phyloP scores from a whole-genome alignment of 73 alveolate genomes.

The Paramecium sonneborni region DNA sequence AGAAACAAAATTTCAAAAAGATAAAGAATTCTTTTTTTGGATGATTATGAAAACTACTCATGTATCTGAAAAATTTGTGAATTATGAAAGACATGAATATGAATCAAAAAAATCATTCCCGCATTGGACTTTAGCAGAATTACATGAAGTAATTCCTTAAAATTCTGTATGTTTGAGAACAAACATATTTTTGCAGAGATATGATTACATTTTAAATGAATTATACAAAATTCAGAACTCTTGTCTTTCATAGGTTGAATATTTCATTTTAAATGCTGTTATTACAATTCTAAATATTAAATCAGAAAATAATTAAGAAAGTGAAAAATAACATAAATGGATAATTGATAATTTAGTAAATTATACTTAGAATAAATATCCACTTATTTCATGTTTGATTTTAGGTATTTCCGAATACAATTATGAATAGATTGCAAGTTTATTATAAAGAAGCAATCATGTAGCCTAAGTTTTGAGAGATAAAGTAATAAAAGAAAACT shows the following conservation, averaged over 20 bases:
- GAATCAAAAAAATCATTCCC: slow-evolving; percentile 17
- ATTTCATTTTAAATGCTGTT: background rate
- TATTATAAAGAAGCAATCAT: background rate
- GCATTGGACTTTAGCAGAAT: slow-evolving; percentile 7
- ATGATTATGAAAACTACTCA: background rate
- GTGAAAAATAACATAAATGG: background rate
- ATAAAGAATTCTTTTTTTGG: slow-evolving; percentile 1
- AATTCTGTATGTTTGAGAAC: background rate
- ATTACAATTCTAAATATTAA: background rate
- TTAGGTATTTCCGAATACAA: background rate
- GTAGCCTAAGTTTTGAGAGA: background rate
- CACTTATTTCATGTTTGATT: background rate
- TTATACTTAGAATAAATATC: background rate
- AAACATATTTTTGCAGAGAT: background rate
- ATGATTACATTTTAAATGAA: slow-evolving; percentile 3
- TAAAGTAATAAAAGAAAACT: background rate
- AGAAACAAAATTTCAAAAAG: background rate
- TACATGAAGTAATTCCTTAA: background rate
- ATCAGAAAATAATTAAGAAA: background rate
- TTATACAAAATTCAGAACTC: background rate
- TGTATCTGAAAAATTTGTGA: background rate
- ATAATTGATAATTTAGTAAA: background rate
- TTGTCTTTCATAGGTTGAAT: background rate
- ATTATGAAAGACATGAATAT: background rate
- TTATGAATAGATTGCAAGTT: background rate